Percentiles rank a stretch among this genome's conserved stretches.
Evolutionary conservation across 83 land plant species (phyloP).

Genomic region (Picea mariana): DNA sequence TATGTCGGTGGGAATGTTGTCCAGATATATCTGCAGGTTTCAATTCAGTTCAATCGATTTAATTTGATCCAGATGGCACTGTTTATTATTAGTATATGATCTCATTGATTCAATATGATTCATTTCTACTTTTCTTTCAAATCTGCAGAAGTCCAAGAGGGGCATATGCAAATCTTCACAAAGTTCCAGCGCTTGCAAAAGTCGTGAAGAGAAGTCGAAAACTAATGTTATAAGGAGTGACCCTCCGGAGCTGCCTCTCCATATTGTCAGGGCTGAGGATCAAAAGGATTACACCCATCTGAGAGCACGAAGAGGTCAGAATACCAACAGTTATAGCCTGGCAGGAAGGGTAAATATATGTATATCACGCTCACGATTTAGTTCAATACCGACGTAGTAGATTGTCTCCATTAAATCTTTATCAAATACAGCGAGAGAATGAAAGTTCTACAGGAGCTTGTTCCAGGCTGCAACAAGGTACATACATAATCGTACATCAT

Average conservation of each 20-base stretch:
- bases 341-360: too few species aligned
- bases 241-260: background rate
- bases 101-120: background rate
- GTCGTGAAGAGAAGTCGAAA: too few species aligned
- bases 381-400: background rate
- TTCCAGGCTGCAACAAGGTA: slow-evolving; percentile 47
- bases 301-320: too few species aligned
- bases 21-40: background rate
- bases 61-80: background rate
- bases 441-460: slow-evolving; percentile 56
- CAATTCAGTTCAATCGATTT: too few species aligned
- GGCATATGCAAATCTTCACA: background rate
- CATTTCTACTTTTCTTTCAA: background rate
- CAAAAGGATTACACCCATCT: too few species aligned
- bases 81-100: background rate
- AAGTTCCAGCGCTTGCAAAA: background rate
- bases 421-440: background rate
- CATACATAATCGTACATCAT: too few species aligned
- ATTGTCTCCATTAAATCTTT: background rate
- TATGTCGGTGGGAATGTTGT: background rate
- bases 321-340: too few species aligned
- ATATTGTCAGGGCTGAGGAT: background rate
- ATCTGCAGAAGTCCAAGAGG: background rate
- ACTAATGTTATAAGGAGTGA: too few species aligned
- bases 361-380: too few species aligned